Percentiles rank a stretch among this genome's conserved stretches.
Evolutionary conservation across 805 yeast genomes (phyloP).

Genomic region (Candida pseudofarinosa): DNA sequence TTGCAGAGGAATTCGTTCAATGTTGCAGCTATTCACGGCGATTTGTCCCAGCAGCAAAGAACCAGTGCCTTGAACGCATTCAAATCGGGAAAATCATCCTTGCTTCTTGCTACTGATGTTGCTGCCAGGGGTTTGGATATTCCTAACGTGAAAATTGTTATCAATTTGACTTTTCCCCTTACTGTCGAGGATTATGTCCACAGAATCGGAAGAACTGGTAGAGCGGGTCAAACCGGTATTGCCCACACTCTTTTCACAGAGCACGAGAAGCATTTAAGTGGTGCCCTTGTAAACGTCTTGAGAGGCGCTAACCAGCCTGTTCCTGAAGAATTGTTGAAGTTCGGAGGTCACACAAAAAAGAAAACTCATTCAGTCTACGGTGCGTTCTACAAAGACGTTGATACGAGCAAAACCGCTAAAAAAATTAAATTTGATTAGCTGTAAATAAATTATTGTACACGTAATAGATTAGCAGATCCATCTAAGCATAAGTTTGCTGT

Average conservation of each 20-base stretch:
- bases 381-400: constrained; percentile 93
- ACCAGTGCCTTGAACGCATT: constrained; percentile 81
- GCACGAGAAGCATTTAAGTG: constrained; percentile 92
- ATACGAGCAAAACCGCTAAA: constrained; percentile 75
- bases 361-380: constrained; percentile 98
- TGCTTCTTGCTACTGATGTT: constrained; percentile 94
- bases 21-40: constrained; percentile 96
- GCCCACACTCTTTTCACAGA: constrained; percentile 96
- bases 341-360: constrained; percentile 97
- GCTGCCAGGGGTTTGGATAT: constrained; percentile 98
- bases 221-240: constrained; percentile 93
- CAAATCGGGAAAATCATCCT: constrained; percentile 70
- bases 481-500: not conserved
- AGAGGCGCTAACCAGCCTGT: constrained; percentile 94
- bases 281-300: constrained; percentile 87
- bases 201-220: constrained; percentile 96
- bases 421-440: constrained; percentile 80
- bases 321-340: constrained; percentile 90
- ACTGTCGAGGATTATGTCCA: constrained; percentile 97
- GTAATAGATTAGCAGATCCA: no score
- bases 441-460: not conserved
- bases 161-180: constrained; percentile 92
- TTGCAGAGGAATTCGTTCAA: constrained; percentile 68
- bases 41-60: constrained; percentile 87
- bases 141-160: constrained; percentile 93